These are phyloP conservation scores for Citrus australasica DNA, from an alignment of 345 rosid genomes.

Conservation along the genomic window DNA sequence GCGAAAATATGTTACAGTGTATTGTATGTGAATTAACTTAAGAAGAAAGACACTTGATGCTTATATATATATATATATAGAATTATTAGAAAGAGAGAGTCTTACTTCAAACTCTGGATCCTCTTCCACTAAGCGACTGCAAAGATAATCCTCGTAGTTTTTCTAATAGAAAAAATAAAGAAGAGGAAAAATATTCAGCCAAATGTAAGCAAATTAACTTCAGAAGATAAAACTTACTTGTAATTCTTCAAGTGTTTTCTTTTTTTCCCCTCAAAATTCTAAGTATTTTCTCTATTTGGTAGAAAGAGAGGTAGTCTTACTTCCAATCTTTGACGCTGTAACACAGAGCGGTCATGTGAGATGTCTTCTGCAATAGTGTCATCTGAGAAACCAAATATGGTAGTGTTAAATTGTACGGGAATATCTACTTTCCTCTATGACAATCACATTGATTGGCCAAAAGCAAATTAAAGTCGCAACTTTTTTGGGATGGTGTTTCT, in stretches of 20 bases:
- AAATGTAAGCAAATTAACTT: background rate
- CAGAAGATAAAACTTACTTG: background rate
- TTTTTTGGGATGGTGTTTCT: background rate
- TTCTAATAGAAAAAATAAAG: background rate
- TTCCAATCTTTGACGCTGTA: background rate
- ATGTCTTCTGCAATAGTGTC: background rate
- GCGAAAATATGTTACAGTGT: background rate
- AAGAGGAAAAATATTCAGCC: background rate
- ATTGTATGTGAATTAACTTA: background rate
- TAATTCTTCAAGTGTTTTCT: no score
- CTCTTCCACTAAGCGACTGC: background rate
- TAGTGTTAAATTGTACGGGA: background rate
- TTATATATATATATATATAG: no score
- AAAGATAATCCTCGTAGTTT: background rate
- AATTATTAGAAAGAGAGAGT: background rate
- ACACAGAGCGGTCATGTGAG: background rate
- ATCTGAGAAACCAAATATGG: background rate
- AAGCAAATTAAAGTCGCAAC: background rate
- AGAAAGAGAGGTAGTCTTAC: background rate
- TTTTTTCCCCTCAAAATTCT: no score
- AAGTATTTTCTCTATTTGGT: no score
- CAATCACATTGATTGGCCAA: background rate
- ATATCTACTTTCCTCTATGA: background rate
- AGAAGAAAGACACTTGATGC: background rate
- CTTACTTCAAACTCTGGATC: slow-evolving; percentile 20